These are phyloP conservation scores for Epicoccum sorghinum DNA, from an alignment of 2,329 filamentous ascomycete genomes.

Conservation along the genomic window DNA sequence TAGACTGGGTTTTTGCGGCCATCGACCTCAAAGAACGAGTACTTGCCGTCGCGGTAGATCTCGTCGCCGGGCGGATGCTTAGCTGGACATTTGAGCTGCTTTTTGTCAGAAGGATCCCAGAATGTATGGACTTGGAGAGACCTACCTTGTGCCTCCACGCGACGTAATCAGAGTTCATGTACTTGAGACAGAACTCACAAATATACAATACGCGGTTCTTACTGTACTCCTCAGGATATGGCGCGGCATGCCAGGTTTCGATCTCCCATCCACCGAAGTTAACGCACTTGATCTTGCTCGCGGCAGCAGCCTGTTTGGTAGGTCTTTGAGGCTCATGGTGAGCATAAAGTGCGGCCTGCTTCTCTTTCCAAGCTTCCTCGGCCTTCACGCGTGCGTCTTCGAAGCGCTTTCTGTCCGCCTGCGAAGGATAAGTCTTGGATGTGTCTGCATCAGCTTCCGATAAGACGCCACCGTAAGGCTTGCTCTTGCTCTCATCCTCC, in stretches of 20 bases:
- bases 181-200: constrained; percentile 98
- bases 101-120: constrained; percentile 26
- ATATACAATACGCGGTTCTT: constrained; percentile 97
- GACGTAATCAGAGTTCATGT: constrained; percentile 99
- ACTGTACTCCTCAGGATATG: constrained; percentile 98
- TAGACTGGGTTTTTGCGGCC: constrained; percentile 98
- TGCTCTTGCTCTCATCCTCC: constrained; percentile 89
- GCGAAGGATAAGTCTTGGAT: constrained; percentile 80
- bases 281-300: constrained; percentile 98
- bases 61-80: constrained; percentile 98
- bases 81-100: constrained; percentile 78
- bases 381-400: constrained; percentile 89
- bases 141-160: constrained; percentile 88
- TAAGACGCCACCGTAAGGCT: constrained; percentile 93
- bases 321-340: constrained; percentile 62
- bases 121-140: not conserved
- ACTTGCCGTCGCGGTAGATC: constrained; percentile 88
- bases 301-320: constrained; percentile 76
- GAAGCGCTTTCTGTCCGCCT: constrained; percentile 82
- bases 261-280: constrained; percentile 98
- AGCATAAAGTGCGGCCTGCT: constrained; percentile 67
- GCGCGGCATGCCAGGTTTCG: constrained; percentile 98
- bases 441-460: constrained; percentile 91
- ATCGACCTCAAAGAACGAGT: constrained; percentile 97
- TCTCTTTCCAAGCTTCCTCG: constrained; percentile 87